Conservation (phyloP, 306 rosid genomes). For the Cyamopsis tetragonoloba region DNA sequence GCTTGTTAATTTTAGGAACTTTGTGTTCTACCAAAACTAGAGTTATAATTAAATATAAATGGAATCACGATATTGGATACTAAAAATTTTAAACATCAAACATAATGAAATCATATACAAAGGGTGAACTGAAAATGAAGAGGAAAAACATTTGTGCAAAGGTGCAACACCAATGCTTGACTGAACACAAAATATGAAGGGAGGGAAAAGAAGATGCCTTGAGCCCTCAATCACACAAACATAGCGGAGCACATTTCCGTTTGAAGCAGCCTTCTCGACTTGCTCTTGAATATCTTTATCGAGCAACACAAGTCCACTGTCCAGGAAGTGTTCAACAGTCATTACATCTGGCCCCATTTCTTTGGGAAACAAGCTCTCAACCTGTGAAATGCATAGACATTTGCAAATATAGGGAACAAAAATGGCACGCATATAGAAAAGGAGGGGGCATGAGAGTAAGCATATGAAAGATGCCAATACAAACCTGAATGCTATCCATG, state of each 20-base stretch:
- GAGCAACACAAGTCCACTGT: slow-evolving; percentile 49
- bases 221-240: slow-evolving; percentile 70
- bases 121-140: background rate
- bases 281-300: slow-evolving; percentile 72
- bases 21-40: too few relatives aligned
- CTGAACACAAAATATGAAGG: slow-evolving; percentile 13
- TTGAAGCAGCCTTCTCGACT: slow-evolving; percentile 72
- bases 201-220: slow-evolving; percentile 39
- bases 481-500: slow-evolving; percentile 74
- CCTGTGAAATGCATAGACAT: slow-evolving; percentile 39
- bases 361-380: slow-evolving; percentile 87
- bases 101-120: background rate
- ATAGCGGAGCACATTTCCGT: slow-evolving; percentile 81
- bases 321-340: slow-evolving; percentile 66
- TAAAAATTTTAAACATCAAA: background rate
- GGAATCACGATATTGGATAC: background rate
- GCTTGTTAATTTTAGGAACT: too few relatives aligned
- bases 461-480: slow-evolving; percentile 14
- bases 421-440: background rate
- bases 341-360: slow-evolving; percentile 78
- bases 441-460: background rate
- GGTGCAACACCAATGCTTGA: slow-evolving; percentile 7
- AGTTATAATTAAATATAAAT: background rate
- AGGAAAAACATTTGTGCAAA: background rate
- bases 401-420: background rate